Base-by-base conservation (phyloP, 2,329 filamentous ascomycete genomes). In the Xylariaceae sp. region DNA sequence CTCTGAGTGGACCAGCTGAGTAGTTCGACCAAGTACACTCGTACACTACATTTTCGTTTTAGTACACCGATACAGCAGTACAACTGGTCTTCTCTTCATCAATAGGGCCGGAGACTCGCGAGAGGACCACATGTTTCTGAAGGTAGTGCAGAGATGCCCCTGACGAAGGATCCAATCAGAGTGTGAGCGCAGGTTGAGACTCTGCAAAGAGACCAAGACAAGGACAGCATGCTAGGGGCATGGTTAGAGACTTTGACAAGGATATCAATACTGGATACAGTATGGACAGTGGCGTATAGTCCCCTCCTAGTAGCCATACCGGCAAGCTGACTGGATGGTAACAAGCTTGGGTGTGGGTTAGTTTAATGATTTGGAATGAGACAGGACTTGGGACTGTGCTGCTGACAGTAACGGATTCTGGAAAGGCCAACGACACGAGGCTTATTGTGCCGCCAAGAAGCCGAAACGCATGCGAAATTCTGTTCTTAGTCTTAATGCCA, bases 361-460 rank as follows among this genome's bases (percentile, higher is more conserved):
- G 41, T 36, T 40, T 48, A 39, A 37, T 54, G 21, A 63, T 63
- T 63, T 63, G 58, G 61, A 63, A 63, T 61, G 58, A 29, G 28
- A 45, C 31, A n/a, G 17, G n/a, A 29, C 26, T 61, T 28, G 60
- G 50, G n/a, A n/a, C n/a, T n/a, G n/a, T n/a, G n/a, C n/a, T 63
- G 60, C 33, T 36, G 33, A 36, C 33, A 36, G 33, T 36, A 6
- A 63, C 54, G 61, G 46, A 60, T 55, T 46, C 6, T 34, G 50
- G 43, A 36, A 47, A 48, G 51, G 33, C 17, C 36, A 14, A 34
- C 53, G 34, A 49, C 50, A 53, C 60, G 60, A 60, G 56, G 49
- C 53, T 62, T 56, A 62, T 57, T 62, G 56, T 62, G 47, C 53
- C 29, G 59, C 56, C 59, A 61, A 61, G 59, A n/a, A 47, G 28